These are phyloP conservation scores for Pholiota microspora DNA, from an alignment of 768 basidiomycete genomes.

Conservation along the genomic window DNA sequence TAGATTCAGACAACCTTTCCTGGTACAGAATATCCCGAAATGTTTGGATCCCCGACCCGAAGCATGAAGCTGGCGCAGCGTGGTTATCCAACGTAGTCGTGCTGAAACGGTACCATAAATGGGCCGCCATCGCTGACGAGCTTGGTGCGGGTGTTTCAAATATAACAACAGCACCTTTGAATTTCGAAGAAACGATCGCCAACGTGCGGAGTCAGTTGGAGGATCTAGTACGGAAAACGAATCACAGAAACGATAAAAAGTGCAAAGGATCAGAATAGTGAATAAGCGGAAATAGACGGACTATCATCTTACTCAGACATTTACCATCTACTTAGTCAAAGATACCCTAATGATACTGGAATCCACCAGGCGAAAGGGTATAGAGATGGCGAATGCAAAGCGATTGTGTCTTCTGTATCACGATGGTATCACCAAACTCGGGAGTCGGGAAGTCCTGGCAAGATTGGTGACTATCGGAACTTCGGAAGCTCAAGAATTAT, in stretches of 20 bases:
- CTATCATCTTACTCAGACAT: too few relatives aligned
- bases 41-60: slow-evolving; percentile 29
- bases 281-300: too few relatives aligned
- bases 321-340: too few relatives aligned
- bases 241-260: not conserved
- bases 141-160: not conserved
- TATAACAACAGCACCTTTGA: not conserved
- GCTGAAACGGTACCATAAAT: slow-evolving; percentile 20
- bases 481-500: too few relatives aligned
- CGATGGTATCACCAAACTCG: too few relatives aligned
- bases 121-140: slow-evolving; percentile 18
- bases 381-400: too few relatives aligned
- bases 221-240: not conserved
- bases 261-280: too few relatives aligned
- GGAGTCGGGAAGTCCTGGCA: too few relatives aligned
- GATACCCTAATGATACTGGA: too few relatives aligned
- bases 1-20: slow-evolving; percentile 24
- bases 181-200: slow-evolving; percentile 7
- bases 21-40: slow-evolving; percentile 24
- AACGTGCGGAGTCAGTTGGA: slow-evolving; percentile 7
- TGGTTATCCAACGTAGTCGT: slow-evolving; percentile 24
- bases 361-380: too few relatives aligned
- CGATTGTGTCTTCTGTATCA: too few relatives aligned
- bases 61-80: slow-evolving; percentile 15
- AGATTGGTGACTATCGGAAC: too few relatives aligned